Conservation (phyloP, 2,329 filamentous ascomycete genomes). For the Rutstroemia sp. region DNA sequence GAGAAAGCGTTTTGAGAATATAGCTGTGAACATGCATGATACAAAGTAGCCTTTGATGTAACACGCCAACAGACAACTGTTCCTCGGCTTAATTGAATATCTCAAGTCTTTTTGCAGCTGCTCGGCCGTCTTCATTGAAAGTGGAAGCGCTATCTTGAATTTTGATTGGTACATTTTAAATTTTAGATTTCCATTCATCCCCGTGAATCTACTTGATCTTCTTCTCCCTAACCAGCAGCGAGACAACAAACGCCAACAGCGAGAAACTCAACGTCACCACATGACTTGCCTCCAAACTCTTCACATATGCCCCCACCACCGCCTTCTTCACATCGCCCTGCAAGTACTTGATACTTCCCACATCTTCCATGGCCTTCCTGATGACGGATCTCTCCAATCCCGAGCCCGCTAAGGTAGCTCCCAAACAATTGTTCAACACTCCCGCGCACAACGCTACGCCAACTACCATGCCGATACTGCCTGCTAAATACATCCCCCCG, state of each 20-base stretch:
- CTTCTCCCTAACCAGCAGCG: constrained; percentile 1
- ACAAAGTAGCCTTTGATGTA: no score
- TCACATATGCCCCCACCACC: constrained; percentile 20
- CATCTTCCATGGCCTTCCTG: constrained; percentile 17
- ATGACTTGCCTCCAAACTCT: constrained; percentile 21
- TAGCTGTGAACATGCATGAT: no score
- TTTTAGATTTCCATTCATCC: not conserved
- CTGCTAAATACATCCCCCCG: constrained; percentile 38
- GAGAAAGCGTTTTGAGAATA: no score
- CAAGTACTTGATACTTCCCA: constrained; percentile 13
- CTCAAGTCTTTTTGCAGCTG: no score
- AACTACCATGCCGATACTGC: constrained; percentile 17
- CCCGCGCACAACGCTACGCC: constrained; percentile 14
- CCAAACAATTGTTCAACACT: constrained; percentile 5
- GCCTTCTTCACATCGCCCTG: constrained; percentile 9
- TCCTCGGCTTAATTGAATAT: no score
- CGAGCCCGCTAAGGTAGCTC: not conserved
- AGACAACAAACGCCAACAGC: constrained; percentile 7
- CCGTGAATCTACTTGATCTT: not conserved
- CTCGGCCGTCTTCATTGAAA: no score
- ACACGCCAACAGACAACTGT: no score
- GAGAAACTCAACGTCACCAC: constrained; percentile 14
- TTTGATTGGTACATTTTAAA: not conserved
- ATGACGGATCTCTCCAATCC: constrained; percentile 11
- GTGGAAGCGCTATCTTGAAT: no score